Percentiles rank a stretch among this genome's conserved stretches.
phyloP scores from a whole-genome alignment of 1,284 basidiomycete genomes.

The Marasmius oreades region DNA sequence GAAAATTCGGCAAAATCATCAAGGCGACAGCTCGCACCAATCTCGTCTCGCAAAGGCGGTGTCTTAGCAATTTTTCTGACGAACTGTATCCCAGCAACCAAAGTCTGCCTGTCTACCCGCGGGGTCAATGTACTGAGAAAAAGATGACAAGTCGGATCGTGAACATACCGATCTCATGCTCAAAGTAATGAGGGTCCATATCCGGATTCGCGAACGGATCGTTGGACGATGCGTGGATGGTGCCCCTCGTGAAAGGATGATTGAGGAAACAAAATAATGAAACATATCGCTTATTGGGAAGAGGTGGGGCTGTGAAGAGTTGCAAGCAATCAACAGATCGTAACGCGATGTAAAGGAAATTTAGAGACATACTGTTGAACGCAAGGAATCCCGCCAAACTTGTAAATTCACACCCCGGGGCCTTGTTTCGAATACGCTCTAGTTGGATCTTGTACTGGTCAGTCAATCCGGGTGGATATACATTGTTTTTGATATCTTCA shows the following conservation, averaged over 20 bases:
- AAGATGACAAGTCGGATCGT: conserved; percentile 6
- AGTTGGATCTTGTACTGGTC: conserved; percentile 35
- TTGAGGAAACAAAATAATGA: conserved; percentile 14
- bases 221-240: conserved; percentile 30
- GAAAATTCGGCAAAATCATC: not conserved
- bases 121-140: not conserved
- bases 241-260: conserved; percentile 20
- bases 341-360: not conserved
- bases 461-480: conserved; percentile 24
- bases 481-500: conserved; percentile 16
- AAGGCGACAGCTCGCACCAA: not conserved
- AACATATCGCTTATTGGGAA: conserved; percentile 19
- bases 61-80: not conserved
- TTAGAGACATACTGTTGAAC: not conserved
- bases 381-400: not conserved
- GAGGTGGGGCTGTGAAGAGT: conserved; percentile 9
- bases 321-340: too few species aligned
- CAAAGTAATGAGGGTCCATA: conserved; percentile 40
- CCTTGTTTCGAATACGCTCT: conserved; percentile 20
- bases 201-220: conserved; percentile 36
- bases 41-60: conserved; percentile 8
- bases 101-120: conserved; percentile 4
- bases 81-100: conserved; percentile 9
- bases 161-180: conserved; percentile 37
- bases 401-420: not conserved